Evolutionary conservation across 495 filamentous ascomycete species (phyloP).

Genomic region (Penicillium dipodomyicola): DNA sequence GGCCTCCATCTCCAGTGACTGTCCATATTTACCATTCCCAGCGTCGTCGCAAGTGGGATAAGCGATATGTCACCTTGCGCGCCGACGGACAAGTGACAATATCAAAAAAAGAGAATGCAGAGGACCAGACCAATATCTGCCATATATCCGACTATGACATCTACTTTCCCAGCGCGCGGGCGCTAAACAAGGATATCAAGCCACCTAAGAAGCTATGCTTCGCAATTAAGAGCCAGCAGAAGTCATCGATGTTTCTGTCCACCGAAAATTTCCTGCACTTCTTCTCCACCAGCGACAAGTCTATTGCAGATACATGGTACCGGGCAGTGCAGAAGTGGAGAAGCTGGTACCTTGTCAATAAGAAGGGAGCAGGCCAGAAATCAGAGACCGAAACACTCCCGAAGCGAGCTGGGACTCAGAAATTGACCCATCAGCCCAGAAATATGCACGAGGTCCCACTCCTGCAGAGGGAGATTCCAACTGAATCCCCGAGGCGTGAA

Average conservation of each 20-base stretch:
- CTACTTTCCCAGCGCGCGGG: constrained; percentile 67
- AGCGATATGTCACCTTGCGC: constrained; percentile 72
- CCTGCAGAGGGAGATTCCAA: constrained; percentile 40
- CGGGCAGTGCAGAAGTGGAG: constrained; percentile 73
- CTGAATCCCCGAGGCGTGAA: constrained; percentile 38
- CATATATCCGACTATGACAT: constrained; percentile 94
- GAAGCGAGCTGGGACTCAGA: constrained; percentile 24
- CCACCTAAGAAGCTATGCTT: constrained; percentile 79
- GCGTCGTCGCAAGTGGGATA: constrained; percentile 79
- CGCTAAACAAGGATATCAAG: constrained; percentile 61
- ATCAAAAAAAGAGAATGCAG: constrained; percentile 61
- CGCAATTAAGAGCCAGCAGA: constrained; percentile 92
- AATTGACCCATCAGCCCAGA: constrained; percentile 37
- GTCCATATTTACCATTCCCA: constrained; percentile 78
- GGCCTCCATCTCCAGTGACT: constrained; percentile 60
- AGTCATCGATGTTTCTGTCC: constrained; percentile 76
- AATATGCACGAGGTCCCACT: constrained; percentile 6
- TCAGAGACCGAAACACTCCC: constrained; percentile 26
- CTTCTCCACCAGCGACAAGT: constrained; percentile 73
- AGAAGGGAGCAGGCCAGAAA: constrained; percentile 51
- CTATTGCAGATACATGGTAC: constrained; percentile 65
- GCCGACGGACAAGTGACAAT: constrained; percentile 72
- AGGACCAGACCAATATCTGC: constrained; percentile 67
- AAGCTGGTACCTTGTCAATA: constrained; percentile 80
- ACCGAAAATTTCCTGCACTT: constrained; percentile 88